Base-by-base conservation (phyloP, 495 filamentous ascomycete species). In the Aspergillus funiculosus region DNA sequence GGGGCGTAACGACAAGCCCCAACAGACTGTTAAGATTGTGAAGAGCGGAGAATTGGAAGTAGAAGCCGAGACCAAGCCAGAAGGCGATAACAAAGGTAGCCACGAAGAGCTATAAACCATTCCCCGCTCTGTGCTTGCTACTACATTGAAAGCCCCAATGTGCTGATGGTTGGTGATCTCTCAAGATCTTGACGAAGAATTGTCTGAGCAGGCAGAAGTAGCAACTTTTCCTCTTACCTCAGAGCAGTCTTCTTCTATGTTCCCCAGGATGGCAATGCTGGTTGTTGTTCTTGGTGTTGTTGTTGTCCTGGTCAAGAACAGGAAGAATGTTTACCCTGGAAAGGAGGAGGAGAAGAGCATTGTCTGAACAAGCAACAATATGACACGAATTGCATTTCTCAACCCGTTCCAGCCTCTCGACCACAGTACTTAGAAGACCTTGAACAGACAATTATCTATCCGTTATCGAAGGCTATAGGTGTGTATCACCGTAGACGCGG, bases 41-140 rank as follows among this genome's bases (percentile, higher is more conserved):
- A 94, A 96, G 81, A 91, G 87, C 67, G 92, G 92, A 58, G 94
- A 98, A 78, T 73, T 90, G 53, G 85, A 88, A 57, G 69, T 81
- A 52, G 61, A 66, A 45, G 61, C 37, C 27, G 85, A 88, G 58
- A 71, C 81, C 54, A 84, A 88, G 59, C 70, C 81, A 17, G 51
- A 56, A 25, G 43, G 58, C 28, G 59, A 66, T 44, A 62, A 68
- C 46, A 89, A 96, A 98, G 92, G 92, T 98, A 96, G 41, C 49
- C 86, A 94, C 68, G 82, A 83, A 69, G 92, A 97, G 69, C 87
- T 96, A 68, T 97, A 87, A 78, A 75, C 57, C 52, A 48, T 54
- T 39, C 53, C 56, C 46, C 28, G 53, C 52, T 56, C 50, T 48
- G 38, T 52, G 47, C 52, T 46, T 61, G 43, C 49, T 56, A 39